Conservation (phyloP, 441 rosid species). For the Pelargonium citronellum region DNA sequence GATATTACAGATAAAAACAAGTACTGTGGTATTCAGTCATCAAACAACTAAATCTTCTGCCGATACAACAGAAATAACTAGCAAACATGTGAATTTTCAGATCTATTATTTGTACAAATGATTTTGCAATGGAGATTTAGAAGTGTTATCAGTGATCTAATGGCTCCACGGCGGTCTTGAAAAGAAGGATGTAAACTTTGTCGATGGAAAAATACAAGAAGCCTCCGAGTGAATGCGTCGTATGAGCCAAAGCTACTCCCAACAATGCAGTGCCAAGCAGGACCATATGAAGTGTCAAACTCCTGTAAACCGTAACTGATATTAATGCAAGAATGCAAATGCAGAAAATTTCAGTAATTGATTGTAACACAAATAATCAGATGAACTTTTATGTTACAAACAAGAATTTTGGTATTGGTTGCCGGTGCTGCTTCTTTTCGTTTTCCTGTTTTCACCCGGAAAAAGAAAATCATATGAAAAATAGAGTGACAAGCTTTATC, state of each 20-base stretch:
- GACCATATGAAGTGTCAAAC: constrained; percentile 78
- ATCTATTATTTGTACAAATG: too few species aligned
- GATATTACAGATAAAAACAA: too few species aligned
- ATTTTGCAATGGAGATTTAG: neutral
- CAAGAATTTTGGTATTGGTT: too few species aligned
- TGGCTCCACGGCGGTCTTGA: constrained; percentile 92
- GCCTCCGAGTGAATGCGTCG: constrained; percentile 89
- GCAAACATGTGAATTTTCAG: too few species aligned
- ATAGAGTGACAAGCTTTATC: too few species aligned
- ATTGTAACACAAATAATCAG: neutral
- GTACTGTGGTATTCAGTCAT: too few species aligned
- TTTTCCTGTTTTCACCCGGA: too few species aligned
- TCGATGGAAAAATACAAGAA: constrained; percentile 89
- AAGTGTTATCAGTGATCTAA: constrained; percentile 41
- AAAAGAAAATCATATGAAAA: too few species aligned
- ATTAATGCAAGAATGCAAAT: neutral
- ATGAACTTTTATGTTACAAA: neutral
- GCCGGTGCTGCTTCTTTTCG: too few species aligned
- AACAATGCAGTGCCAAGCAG: constrained; percentile 98
- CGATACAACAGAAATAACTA: too few species aligned
- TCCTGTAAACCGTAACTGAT: constrained; percentile 45
- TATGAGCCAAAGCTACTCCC: constrained; percentile 97
- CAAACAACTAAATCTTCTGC: too few species aligned
- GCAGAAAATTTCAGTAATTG: too few species aligned
- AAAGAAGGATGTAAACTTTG: constrained; percentile 83